Conservation (phyloP, 2,329 filamentous ascomycete species). For the Dendrostoma leiphaemia region DNA sequence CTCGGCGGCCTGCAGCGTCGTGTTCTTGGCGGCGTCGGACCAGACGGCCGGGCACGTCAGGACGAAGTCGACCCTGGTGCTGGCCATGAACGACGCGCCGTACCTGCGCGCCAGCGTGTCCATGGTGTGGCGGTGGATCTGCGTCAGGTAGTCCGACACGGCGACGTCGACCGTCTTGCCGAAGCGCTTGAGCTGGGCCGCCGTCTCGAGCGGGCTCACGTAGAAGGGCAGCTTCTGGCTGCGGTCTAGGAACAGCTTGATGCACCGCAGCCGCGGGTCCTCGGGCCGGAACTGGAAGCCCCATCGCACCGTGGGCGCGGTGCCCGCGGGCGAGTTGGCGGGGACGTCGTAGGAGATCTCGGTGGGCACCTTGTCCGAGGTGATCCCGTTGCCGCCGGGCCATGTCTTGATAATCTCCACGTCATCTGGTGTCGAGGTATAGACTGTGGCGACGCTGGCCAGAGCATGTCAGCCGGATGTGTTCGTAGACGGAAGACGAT, state of each 20-base stretch:
- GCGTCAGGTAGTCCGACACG: constrained; percentile 75
- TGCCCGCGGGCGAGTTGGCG: constrained; percentile 33
- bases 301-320: constrained; percentile 63
- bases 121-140: constrained; percentile 76
- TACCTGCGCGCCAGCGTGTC: constrained; percentile 72
- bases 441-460: constrained; percentile 65
- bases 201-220: constrained; percentile 74
- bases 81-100: constrained; percentile 75
- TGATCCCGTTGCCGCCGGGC: constrained; percentile 81
- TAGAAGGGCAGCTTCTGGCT: constrained; percentile 80
- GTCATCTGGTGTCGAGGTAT: constrained; percentile 74
- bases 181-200: constrained; percentile 70
- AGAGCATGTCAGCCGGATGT: constrained; percentile 15
- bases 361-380: constrained; percentile 83
- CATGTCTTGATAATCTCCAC: constrained; percentile 82
- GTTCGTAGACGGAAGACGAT: no score
- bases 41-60: constrained; percentile 81
- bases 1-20: constrained; percentile 74
- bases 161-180: constrained; percentile 77
- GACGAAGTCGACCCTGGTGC: constrained; percentile 74
- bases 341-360: constrained; percentile 65
- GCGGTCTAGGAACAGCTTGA: constrained; percentile 81
- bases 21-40: constrained; percentile 84
- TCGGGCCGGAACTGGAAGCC: constrained; percentile 81
- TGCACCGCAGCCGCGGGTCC: constrained; percentile 72